Percentiles rank a stretch among this genome's conserved stretches.
Evolutionary conservation across 2,329 filamentous ascomycete species (phyloP).

Genomic region (Trichoderma atrobrunneum): DNA sequence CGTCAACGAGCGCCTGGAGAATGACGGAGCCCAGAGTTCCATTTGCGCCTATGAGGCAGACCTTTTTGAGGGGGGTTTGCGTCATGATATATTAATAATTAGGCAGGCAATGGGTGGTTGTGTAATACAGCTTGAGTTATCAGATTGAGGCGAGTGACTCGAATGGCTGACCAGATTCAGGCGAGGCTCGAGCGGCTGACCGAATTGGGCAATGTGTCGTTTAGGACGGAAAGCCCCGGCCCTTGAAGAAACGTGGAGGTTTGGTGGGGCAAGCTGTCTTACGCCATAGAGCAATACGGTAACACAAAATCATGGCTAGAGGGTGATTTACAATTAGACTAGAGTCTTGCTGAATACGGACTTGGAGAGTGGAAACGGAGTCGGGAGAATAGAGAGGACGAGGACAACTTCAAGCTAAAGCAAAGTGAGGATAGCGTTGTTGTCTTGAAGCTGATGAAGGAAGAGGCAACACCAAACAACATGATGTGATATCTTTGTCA

Average conservation of each 20-base stretch:
- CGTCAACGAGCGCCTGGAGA: conserved; percentile 36
- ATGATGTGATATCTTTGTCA: background rate
- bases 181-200: background rate
- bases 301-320: background rate
- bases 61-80: conserved; percentile 28
- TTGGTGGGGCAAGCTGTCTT: background rate
- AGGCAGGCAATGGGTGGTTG: background rate
- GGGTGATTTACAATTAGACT: background rate
- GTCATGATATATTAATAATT: background rate
- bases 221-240: background rate
- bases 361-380: background rate
- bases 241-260: background rate
- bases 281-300: background rate
- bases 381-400: background rate
- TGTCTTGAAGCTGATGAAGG: background rate
- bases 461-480: no score
- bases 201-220: background rate
- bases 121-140: background rate
- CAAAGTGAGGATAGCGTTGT: background rate
- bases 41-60: conserved; percentile 36
- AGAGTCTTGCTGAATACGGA: no score
- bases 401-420: background rate
- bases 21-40: conserved; percentile 42
- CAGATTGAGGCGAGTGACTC: background rate
- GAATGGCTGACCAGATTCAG: background rate